These are phyloP conservation scores for Vinca major DNA, from an alignment of 305 asterid species.

Conservation along the genomic window DNA sequence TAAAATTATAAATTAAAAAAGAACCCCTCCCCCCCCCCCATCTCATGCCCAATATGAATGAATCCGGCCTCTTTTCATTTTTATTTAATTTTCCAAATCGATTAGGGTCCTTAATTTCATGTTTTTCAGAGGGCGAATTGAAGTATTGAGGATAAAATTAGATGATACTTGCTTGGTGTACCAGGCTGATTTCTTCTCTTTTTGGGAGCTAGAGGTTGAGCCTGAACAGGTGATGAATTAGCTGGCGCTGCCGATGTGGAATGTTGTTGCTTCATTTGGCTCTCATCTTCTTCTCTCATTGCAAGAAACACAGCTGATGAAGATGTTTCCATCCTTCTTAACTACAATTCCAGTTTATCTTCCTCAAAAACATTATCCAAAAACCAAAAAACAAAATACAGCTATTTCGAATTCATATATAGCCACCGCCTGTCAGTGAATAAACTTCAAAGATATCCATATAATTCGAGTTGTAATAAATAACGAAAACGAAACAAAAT, in stretches of 20 bases:
- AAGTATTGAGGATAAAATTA: neutral
- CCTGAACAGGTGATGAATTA: slow-evolving; percentile 15
- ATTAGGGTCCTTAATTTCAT: slow-evolving; percentile 4
- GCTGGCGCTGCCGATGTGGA: slow-evolving; percentile 8
- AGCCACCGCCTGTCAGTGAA: too few relatives aligned
- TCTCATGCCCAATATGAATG: neutral
- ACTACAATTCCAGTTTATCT: too few relatives aligned
- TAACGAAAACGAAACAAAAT: neutral
- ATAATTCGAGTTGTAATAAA: too few relatives aligned
- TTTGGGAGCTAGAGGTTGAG: slow-evolving; percentile 27
- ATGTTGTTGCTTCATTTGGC: slow-evolving; percentile 16
- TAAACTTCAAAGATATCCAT: too few relatives aligned
- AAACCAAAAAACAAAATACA: too few relatives aligned
- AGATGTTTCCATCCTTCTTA: slow-evolving; percentile 18
- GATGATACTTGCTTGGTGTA: slow-evolving; percentile 62
- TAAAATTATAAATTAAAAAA: neutral
- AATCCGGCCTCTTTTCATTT: neutral
- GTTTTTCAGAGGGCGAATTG: neutral
- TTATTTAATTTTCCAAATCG: neutral
- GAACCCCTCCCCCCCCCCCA: neutral
- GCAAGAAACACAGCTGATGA: slow-evolving; percentile 42
- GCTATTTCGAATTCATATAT: too few relatives aligned
- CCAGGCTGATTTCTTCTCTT: slow-evolving; percentile 68
- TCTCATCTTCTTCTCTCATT: slow-evolving; percentile 46
- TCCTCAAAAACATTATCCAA: too few relatives aligned